Conservation (phyloP, 1,284 basidiomycete genomes). For the Rhodotorula sp. region DNA sequence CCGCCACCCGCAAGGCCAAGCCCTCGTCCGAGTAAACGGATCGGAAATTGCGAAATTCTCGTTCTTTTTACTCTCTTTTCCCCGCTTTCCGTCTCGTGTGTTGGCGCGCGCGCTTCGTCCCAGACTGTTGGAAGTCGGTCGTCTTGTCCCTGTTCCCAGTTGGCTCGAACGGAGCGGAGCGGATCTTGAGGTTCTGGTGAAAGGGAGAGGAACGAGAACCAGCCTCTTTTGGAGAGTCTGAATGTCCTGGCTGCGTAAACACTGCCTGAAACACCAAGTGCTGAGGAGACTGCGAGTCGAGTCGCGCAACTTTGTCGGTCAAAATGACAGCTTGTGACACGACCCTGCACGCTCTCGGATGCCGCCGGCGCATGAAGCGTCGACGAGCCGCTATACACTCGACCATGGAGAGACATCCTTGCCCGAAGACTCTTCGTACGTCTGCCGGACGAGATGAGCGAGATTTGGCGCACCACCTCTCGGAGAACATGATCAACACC, state of each 20-base stretch:
- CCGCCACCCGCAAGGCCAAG: slow-evolving; percentile 56
- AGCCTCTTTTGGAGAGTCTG: no score
- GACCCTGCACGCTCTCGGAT: not conserved
- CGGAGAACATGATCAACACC: not conserved
- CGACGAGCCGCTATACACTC: slow-evolving; percentile 2
- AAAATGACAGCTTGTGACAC: not conserved
- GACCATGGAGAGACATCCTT: not conserved
- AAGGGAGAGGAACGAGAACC: no score
- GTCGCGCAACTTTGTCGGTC: not conserved
- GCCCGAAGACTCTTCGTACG: not conserved
- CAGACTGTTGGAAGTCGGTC: not conserved
- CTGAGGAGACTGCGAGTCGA: not conserved
- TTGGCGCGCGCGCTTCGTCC: not conserved
- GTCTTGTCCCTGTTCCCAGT: no score
- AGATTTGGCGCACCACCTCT: not conserved
- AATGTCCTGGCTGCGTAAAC: no score
- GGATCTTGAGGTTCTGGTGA: no score
- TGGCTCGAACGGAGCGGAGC: no score
- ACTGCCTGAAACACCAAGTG: no score
- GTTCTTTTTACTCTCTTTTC: not conserved
- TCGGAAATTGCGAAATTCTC: not conserved
- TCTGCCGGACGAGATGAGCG: not conserved
- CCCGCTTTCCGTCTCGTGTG: not conserved
- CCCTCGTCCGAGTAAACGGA: slow-evolving; percentile 45
- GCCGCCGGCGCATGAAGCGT: slow-evolving; percentile 3